phyloP scores from a whole-genome alignment of 2,329 filamentous ascomycete species.

The Dactylellina drechsleri region DNA sequence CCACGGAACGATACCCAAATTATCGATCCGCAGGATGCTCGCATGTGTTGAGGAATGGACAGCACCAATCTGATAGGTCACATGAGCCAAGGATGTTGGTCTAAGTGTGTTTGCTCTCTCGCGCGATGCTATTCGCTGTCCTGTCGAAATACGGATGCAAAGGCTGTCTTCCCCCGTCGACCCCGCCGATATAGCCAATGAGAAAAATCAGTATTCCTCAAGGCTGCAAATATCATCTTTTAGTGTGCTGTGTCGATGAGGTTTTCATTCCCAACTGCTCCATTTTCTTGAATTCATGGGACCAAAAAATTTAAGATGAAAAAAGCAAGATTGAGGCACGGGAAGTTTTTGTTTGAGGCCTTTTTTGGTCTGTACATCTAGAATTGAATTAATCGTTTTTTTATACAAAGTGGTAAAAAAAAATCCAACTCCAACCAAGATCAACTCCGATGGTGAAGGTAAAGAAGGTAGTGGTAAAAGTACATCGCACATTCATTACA shows the following conservation, averaged over 20 bases:
- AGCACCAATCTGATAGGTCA: conserved; percentile 40
- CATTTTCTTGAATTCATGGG: conserved; percentile 7
- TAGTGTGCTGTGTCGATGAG: conserved; percentile 5
- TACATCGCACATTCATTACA: conserved; percentile 53
- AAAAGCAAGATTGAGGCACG: conserved; percentile 16
- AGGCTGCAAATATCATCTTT: conserved; percentile 18
- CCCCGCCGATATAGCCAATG: conserved; percentile 41
- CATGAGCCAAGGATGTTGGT: conserved; percentile 41
- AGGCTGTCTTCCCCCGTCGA: conserved; percentile 34
- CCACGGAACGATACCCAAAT: conserved; percentile 30
- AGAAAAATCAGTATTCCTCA: neutral
- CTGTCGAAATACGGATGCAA: conserved; percentile 30
- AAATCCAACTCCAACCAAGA: conserved; percentile 12
- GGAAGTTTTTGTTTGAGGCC: neutral
- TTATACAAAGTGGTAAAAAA: conserved; percentile 37
- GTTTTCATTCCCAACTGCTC: neutral
- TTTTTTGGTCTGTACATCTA: conserved; percentile 12
- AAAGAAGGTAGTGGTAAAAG: conserved; percentile 41
- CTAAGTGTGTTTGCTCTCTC: conserved; percentile 34
- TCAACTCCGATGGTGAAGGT: conserved; percentile 33
- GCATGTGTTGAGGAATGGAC: conserved; percentile 22
- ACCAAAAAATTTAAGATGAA: neutral
- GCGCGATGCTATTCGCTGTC: conserved; percentile 9
- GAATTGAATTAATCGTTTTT: conserved; percentile 38
- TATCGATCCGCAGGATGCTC: conserved; percentile 20